These are phyloP conservation scores for Podila horticola DNA, from an alignment of 192 early-diverging fungal species.

Conservation along the genomic window DNA sequence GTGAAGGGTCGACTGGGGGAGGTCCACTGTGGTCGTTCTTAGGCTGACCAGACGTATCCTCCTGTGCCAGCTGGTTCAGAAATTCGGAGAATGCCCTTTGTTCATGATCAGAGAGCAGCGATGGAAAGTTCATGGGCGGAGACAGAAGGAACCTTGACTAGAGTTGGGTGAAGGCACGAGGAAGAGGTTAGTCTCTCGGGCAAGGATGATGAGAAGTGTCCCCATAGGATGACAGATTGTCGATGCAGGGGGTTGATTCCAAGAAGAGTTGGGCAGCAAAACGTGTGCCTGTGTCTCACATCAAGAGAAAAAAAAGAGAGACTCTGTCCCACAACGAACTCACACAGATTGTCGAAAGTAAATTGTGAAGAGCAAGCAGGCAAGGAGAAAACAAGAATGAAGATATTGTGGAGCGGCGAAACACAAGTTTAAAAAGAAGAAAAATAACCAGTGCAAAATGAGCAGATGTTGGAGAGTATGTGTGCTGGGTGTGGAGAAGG, in stretches of 20 bases:
- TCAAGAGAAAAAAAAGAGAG: background rate
- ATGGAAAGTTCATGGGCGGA: slow-evolving; percentile 42
- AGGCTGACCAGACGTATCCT: slow-evolving; percentile 17
- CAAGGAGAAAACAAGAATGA: background rate
- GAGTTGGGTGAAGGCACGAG: background rate
- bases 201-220: background rate
- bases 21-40: slow-evolving; percentile 13
- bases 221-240: background rate
- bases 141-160: background rate
- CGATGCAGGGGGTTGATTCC: background rate
- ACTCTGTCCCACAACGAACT: background rate
- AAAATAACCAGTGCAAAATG: too few species aligned
- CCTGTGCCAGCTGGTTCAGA: slow-evolving; percentile 47
- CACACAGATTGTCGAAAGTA: background rate
- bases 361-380: background rate
- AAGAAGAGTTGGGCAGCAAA: too few species aligned
- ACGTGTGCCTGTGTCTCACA: too few species aligned
- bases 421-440: too few species aligned
- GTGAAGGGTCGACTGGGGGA: slow-evolving; percentile 23
- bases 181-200: background rate
- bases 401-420: background rate
- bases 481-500: too few species aligned
- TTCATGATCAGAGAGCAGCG: slow-evolving; percentile 51
- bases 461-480: too few species aligned
- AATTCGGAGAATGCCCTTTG: slow-evolving; percentile 52